phyloP scores from a whole-genome alignment of 306 rosid genomes.

The Leucaena leucocephala region DNA sequence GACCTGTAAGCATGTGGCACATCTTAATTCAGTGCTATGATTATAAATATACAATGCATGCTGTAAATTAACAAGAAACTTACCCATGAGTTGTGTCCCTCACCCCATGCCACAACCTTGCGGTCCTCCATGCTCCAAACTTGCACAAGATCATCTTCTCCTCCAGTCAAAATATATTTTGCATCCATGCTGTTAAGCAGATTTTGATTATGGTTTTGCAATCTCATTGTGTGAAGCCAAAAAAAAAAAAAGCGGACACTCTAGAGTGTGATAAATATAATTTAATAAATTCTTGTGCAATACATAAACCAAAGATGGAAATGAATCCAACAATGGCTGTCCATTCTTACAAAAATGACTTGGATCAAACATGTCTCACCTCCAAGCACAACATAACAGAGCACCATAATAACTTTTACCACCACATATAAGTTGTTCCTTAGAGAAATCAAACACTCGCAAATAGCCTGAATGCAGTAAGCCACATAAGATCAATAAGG shows the following conservation, averaged over 20 bases:
- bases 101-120: slow-evolving; percentile 98
- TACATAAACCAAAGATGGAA: slow-evolving; percentile 2
- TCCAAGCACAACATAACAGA: slow-evolving; percentile 95
- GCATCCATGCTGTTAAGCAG: slow-evolving; percentile 74
- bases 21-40: slow-evolving; percentile 16
- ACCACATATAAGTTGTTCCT: slow-evolving; percentile 90
- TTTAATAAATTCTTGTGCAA: slow-evolving; percentile 7
- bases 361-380: slow-evolving; percentile 51
- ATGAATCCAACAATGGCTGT: slow-evolving; percentile 30
- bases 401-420: slow-evolving; percentile 99
- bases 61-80: slow-evolving; percentile 41
- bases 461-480: slow-evolving; percentile 68
- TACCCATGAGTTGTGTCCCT: slow-evolving; percentile 99
- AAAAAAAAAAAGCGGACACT: background rate
- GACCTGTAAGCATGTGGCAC: slow-evolving; percentile 56
- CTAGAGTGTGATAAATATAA: background rate
- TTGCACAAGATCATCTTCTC: slow-evolving; percentile 98
- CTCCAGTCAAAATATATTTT: slow-evolving; percentile 94
- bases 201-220: slow-evolving; percentile 14
- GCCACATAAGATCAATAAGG: slow-evolving; percentile 34
- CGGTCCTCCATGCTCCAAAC: slow-evolving; percentile 99
- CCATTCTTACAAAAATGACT: slow-evolving; percentile 31
- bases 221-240: slow-evolving; percentile 21
- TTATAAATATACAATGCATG: slow-evolving; percentile 17
- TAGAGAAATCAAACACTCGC: slow-evolving; percentile 89